Conservation (phyloP, 2,329 filamentous ascomycete species). For the Diatrype stigma region DNA sequence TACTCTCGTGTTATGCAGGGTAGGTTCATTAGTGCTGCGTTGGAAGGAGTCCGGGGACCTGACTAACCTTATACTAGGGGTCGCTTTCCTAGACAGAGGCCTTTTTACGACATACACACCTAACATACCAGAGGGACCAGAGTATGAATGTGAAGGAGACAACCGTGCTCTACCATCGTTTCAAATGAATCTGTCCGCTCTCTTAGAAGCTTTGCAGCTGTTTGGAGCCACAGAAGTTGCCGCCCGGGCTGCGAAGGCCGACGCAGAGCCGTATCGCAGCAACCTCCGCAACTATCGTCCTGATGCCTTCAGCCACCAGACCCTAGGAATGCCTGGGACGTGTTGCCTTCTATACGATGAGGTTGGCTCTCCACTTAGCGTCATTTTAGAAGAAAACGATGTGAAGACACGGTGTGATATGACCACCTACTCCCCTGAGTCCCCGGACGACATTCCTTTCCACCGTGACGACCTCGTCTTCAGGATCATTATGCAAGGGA, state of each 20-base stretch:
- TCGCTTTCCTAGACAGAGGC: conserved; percentile 80
- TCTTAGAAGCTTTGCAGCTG: conserved; percentile 93
- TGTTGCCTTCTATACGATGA: conserved; percentile 77
- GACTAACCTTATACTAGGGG: conserved; percentile 39
- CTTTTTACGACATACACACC: conserved; percentile 85
- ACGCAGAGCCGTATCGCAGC: conserved; percentile 57
- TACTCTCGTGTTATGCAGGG: conserved; percentile 90
- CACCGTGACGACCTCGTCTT: conserved; percentile 74
- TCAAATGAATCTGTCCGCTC: conserved; percentile 78
- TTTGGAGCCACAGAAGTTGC: conserved; percentile 78
- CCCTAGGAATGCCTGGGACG: conserved; percentile 77
- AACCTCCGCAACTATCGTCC: conserved; percentile 58
- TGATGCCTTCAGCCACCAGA: conserved; percentile 78
- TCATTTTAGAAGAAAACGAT: conserved; percentile 80
- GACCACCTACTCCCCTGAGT: conserved; percentile 78
- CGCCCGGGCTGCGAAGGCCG: conserved; percentile 52
- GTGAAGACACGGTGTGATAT: conserved; percentile 88
- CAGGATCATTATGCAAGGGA: conserved; percentile 90
- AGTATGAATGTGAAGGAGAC: conserved; percentile 19
- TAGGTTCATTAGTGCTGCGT: conserved; percentile 31
- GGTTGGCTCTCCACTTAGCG: conserved; percentile 72
- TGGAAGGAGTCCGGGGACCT: conserved; percentile 10
- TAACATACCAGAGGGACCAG: conserved; percentile 44
- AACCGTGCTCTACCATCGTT: conserved; percentile 62
- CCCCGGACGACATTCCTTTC: conserved; percentile 80